Evolutionary conservation across 306 rosid species (phyloP).

Genomic region (Rosa rugosa): DNA sequence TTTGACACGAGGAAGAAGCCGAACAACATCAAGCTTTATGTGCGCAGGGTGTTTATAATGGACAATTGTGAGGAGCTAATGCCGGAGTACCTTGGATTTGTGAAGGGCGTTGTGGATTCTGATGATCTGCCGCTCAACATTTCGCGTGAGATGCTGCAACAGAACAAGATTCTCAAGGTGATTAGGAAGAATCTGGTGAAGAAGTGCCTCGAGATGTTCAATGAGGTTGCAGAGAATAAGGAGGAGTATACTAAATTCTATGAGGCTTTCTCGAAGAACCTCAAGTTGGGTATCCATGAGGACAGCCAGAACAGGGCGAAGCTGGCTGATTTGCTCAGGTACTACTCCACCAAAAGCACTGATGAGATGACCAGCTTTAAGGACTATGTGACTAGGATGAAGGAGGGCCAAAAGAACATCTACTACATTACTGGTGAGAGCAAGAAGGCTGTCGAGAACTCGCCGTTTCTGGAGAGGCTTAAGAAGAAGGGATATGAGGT

Average conservation of each 20-base stretch:
- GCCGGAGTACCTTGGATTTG: conserved; percentile 34
- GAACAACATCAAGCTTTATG: conserved; percentile 37
- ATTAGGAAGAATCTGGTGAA: conserved; percentile 39
- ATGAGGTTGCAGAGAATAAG: conserved; percentile 25
- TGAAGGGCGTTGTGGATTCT: conserved; percentile 39
- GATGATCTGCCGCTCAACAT: conserved; percentile 41
- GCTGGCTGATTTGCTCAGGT: conserved; percentile 32
- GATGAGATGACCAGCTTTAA: conserved; percentile 38
- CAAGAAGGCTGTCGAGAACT: conserved; percentile 33
- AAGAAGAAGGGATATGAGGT: conserved; percentile 34
- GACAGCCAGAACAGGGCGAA: conserved; percentile 31
- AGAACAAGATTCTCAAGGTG: conserved; percentile 37
- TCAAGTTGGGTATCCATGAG: conserved; percentile 34
- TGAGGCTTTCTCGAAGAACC: conserved; percentile 33
- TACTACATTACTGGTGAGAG: conserved; percentile 34
- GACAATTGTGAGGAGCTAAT: conserved; percentile 40
- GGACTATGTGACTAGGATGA: conserved; percentile 37
- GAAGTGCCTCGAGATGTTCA: conserved; percentile 38
- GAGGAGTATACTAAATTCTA: conserved; percentile 29
- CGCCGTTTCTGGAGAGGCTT: conserved; percentile 32
- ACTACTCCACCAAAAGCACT: conserved; percentile 32
- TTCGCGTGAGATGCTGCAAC: conserved; percentile 35
- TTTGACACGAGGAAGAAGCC: conserved; percentile 36
- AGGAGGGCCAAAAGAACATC: conserved; percentile 31
- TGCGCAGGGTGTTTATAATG: conserved; percentile 37